Evolutionary conservation across 352 stramenopile species (phyloP).

Genomic region (Globisporangium radiosum): DNA sequence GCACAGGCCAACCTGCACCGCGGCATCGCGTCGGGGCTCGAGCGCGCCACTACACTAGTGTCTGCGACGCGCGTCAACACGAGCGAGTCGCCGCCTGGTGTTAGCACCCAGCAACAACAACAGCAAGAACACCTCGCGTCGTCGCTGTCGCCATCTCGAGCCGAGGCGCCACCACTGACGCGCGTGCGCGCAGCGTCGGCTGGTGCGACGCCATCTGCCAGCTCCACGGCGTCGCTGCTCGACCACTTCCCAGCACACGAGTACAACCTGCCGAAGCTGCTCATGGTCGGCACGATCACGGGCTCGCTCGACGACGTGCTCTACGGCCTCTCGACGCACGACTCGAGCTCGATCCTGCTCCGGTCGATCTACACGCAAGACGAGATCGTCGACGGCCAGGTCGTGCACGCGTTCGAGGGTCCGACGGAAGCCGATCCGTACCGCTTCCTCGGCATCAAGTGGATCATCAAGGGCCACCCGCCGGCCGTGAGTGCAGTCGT

Average conservation of each 20-base stretch:
- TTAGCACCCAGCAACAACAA: no score
- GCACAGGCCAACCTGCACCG: not conserved
- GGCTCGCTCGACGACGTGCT: conserved; percentile 51
- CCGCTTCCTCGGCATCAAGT: conserved; percentile 21
- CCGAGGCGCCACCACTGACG: conserved; percentile 3
- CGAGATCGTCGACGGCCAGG: conserved; percentile 19
- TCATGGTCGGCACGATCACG: conserved; percentile 17
- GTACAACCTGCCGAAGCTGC: conserved; percentile 34
- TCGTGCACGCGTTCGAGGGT: not conserved
- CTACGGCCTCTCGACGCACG: conserved; percentile 38
- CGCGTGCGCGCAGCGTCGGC: conserved; percentile 1
- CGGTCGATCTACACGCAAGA: conserved; percentile 46
- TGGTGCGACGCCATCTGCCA: conserved; percentile 10
- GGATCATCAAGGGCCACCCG: conserved; percentile 13
- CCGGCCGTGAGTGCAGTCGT: conserved; percentile 9
- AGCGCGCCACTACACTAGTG: not conserved
- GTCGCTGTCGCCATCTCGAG: no score
- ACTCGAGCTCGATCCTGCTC: conserved; percentile 39
- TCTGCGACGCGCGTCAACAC: not conserved
- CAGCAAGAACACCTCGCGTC: not conserved
- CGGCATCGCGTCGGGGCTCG: not conserved
- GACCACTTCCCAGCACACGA: not conserved
- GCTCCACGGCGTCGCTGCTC: not conserved
- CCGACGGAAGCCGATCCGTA: conserved; percentile 16
- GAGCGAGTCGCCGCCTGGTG: no score